These are phyloP conservation scores for Bimuria novae-zelandiae DNA, from an alignment of 2,329 filamentous ascomycete species.

Conservation along the genomic window DNA sequence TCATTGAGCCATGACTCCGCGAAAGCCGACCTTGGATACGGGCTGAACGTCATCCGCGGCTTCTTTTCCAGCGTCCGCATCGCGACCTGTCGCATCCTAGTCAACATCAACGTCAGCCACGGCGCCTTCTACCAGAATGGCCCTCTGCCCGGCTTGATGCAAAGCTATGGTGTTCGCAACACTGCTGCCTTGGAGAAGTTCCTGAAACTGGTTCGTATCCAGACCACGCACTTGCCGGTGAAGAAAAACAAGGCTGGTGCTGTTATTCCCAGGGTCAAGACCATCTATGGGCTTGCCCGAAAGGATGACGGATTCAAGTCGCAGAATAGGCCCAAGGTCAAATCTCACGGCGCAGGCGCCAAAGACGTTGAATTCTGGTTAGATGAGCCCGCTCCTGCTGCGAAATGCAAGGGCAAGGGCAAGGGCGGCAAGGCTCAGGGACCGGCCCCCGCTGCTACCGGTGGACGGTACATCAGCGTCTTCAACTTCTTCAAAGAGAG, in stretches of 20 bases:
- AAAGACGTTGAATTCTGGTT: constrained; percentile 32
- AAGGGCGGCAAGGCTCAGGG: neutral
- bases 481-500: constrained; percentile 25
- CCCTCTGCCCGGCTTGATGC: constrained; percentile 39
- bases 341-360: constrained; percentile 22
- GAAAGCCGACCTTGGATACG: constrained; percentile 50
- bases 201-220: constrained; percentile 38
- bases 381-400: constrained; percentile 11
- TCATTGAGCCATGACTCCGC: constrained; percentile 45
- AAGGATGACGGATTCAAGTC: constrained; percentile 36
- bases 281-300: constrained; percentile 46
- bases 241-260: constrained; percentile 39
- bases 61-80: constrained; percentile 65
- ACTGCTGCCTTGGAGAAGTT: constrained; percentile 38
- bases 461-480: constrained; percentile 25
- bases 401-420: constrained; percentile 11
- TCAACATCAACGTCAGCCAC: constrained; percentile 66
- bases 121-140: constrained; percentile 59
- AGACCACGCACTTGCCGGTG: constrained; percentile 44
- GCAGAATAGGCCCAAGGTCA: neutral
- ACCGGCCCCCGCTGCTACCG: neutral
- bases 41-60: constrained; percentile 61
- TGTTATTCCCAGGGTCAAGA: constrained; percentile 45
- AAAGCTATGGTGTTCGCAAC: constrained; percentile 18
- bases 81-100: constrained; percentile 59